phyloP scores from a whole-genome alignment of 148 eudicot species.

The Nepenthes gracilis region DNA sequence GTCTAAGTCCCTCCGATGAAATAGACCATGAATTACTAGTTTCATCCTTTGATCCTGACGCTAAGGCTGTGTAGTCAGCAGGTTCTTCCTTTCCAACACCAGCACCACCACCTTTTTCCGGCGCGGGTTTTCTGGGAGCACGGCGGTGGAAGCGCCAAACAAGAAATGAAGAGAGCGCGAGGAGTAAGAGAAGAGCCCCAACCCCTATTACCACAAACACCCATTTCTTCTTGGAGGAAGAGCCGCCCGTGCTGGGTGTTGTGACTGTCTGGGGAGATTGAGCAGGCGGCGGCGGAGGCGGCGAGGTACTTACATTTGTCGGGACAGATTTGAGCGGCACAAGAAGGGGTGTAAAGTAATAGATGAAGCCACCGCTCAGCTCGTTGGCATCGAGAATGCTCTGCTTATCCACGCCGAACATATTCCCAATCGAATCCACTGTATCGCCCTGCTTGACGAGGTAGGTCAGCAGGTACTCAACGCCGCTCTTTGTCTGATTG shows the following conservation, averaged over 20 bases:
- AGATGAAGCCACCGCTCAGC: conserved; percentile 26
- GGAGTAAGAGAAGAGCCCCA: neutral
- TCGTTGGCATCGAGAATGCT: conserved; percentile 46
- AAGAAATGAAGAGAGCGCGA: neutral
- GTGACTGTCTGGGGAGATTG: conserved; percentile 20
- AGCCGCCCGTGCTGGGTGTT: conserved; percentile 21
- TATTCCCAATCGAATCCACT: conserved; percentile 14
- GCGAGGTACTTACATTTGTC: conserved; percentile 10
- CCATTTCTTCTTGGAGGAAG: neutral
- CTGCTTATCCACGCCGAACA: conserved; percentile 23
- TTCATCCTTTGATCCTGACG: neutral
- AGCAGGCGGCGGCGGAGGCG: conserved; percentile 21
- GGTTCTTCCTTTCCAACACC: neutral
- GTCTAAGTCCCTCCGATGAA: conserved; percentile 33
- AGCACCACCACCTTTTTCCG: neutral
- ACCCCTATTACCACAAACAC: neutral
- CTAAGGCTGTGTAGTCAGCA: neutral
- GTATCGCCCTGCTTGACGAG: conserved; percentile 24
- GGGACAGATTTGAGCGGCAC: conserved; percentile 46
- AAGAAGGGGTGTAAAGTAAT: conserved; percentile 43
- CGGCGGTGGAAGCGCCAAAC: neutral
- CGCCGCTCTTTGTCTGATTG: conserved; percentile 27
- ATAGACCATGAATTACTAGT: conserved; percentile 31
- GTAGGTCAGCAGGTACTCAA: conserved; percentile 40
- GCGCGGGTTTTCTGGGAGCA: neutral